A percentile compares a stretch with the other conserved stretches of the same genome.
Conservation (phyloP, 768 basidiomycete species). For the Hericium alpestre region DNA sequence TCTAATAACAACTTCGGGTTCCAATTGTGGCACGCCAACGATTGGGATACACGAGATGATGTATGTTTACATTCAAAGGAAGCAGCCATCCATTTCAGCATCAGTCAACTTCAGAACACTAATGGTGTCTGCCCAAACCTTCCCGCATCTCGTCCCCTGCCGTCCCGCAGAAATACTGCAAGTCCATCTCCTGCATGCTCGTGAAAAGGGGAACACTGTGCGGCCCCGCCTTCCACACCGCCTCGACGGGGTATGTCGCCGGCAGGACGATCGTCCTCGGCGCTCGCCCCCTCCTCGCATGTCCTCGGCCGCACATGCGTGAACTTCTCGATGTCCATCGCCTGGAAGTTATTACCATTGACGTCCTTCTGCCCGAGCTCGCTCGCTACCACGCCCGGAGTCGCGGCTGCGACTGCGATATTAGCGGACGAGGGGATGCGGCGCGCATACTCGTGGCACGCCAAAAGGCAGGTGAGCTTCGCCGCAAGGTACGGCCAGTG, state of each 20-base stretch:
- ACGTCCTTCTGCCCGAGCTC: not conserved
- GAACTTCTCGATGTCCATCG: no score
- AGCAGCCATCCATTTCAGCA: not conserved
- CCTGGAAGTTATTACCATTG: not conserved
- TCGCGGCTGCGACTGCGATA: not conserved
- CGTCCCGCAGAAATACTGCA: not conserved
- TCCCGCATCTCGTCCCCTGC: not conserved
- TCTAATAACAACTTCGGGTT: no score
- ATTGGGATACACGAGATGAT: no score
- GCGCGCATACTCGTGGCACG: not conserved
- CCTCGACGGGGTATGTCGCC: not conserved
- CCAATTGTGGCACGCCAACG: no score
- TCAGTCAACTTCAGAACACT: not conserved
- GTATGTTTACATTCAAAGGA: not conserved
- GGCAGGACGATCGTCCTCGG: not conserved
- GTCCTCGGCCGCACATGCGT: not conserved
- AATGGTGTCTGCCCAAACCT: not conserved
- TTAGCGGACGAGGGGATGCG: not conserved
- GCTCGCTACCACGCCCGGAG: not conserved
- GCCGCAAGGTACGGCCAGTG: no score
- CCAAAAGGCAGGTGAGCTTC: not conserved
- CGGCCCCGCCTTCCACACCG: not conserved
- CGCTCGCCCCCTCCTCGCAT: not conserved
- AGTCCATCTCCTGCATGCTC: not conserved
- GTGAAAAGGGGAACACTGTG: not conserved